These are phyloP conservation scores for Ophiostoma tasmaniense DNA, from an alignment of 2,329 filamentous ascomycete genomes.

Conservation along the genomic window DNA sequence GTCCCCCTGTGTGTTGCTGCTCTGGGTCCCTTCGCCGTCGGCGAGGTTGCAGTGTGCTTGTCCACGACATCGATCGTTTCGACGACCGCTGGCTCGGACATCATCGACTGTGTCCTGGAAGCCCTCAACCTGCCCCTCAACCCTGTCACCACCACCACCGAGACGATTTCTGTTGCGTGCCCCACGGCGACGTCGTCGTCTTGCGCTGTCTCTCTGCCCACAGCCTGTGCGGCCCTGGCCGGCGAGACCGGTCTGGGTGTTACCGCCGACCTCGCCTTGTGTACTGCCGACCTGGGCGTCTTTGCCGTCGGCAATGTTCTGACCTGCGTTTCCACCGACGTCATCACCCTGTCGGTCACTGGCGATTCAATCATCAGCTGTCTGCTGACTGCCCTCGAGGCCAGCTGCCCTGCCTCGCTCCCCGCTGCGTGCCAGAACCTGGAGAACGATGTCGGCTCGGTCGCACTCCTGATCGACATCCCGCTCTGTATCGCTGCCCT, in stretches of 20 bases:
- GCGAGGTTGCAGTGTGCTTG: conserved; percentile 13
- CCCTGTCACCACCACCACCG: neutral
- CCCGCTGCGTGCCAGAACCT: conserved; percentile 16
- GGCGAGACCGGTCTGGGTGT: conserved; percentile 2
- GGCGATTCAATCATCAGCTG: conserved; percentile 16
- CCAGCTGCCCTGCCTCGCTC: conserved; percentile 16
- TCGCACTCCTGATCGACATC: neutral
- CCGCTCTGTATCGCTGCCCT: conserved; percentile 16
- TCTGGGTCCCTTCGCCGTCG: conserved; percentile 19
- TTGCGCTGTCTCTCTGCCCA: conserved; percentile 12
- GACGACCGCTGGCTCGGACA: conserved; percentile 2
- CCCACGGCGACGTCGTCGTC: neutral
- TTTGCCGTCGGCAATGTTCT: conserved; percentile 21
- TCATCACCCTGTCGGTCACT: neutral
- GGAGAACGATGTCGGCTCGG: neutral
- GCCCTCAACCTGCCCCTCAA: conserved; percentile 1
- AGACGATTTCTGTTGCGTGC: neutral
- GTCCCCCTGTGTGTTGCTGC: conserved; percentile 9
- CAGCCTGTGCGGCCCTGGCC: conserved; percentile 10
- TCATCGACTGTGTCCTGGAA: conserved; percentile 15
- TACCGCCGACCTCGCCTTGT: conserved; percentile 25
- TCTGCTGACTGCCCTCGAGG: conserved; percentile 11
- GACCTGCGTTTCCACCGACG: conserved; percentile 5
- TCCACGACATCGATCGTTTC: conserved; percentile 9
- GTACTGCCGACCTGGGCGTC: conserved; percentile 25